A percentile compares a stretch with the other conserved stretches of the same genome.
phyloP scores from a whole-genome alignment of 192 early-diverging fungal genomes.

The Jimgerdemannia lactiflua region DNA sequence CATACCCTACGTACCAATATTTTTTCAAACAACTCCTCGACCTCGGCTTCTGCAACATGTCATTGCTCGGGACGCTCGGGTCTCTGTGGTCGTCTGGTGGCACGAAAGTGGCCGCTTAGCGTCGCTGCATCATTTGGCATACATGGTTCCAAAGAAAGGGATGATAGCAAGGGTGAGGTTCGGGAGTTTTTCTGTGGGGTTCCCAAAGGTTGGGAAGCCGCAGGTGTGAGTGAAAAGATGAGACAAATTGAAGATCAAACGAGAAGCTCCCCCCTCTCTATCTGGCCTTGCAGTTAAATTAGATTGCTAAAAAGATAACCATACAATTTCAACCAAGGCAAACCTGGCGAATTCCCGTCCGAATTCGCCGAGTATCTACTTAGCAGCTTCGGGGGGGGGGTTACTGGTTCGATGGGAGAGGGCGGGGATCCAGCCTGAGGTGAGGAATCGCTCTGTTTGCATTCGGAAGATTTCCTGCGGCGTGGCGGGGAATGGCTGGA shows the following conservation, averaged over 20 bases:
- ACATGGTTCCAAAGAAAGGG: neutral
- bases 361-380: neutral
- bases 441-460: too few species aligned
- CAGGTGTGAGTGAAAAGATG: too few species aligned
- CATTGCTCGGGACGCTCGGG: neutral
- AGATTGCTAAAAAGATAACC: neutral
- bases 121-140: constrained; percentile 11
- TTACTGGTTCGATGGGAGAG: neutral
- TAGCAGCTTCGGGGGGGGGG: too few species aligned
- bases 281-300: too few species aligned
- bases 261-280: too few species aligned
- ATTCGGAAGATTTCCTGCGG: too few species aligned
- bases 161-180: neutral
- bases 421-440: neutral
- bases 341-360: neutral
- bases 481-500: too few species aligned
- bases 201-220: too few species aligned
- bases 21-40: constrained; percentile 52
- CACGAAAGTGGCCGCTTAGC: constrained; percentile 14
- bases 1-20: constrained; percentile 44
- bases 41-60: constrained; percentile 27
- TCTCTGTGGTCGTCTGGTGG: constrained; percentile 1
- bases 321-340: neutral
- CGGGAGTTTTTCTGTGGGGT: too few species aligned
- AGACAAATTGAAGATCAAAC: too few species aligned